Evolutionary conservation across 805 yeast genomes (phyloP).

Genomic region (Myxozyma melibiosi): DNA sequence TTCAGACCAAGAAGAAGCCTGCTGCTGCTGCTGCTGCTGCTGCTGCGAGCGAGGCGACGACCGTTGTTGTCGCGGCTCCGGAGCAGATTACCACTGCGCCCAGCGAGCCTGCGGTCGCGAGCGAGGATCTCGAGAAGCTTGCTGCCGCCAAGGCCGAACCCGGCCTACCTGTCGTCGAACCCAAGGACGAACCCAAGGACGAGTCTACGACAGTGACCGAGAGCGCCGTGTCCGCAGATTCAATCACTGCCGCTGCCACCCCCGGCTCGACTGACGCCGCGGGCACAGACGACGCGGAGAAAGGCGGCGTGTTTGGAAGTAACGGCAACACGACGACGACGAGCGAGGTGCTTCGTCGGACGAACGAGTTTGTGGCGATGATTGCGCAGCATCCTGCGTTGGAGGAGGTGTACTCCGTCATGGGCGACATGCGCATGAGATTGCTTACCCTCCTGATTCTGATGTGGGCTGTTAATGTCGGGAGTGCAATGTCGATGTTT

Average conservation of each 20-base stretch:
- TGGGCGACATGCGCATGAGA: constrained; percentile 26
- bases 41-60: constrained; percentile 2
- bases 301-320: constrained; percentile 10
- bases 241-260: not conserved
- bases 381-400: constrained; percentile 11
- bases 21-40: constrained; percentile 14
- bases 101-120: constrained; percentile 1
- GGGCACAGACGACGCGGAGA: constrained; percentile 15
- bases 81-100: constrained; percentile 1
- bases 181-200: not conserved
- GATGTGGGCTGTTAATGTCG: constrained; percentile 31
- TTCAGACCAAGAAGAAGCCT: constrained; percentile 5
- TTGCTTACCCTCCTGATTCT: constrained; percentile 15
- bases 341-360: not conserved
- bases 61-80: not conserved
- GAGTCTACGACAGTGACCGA: no score
- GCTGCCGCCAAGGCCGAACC: not conserved
- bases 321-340: constrained; percentile 5
- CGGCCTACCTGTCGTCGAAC: constrained; percentile 1
- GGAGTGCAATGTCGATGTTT: constrained; percentile 3
- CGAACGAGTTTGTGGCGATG: not conserved
- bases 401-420: constrained; percentile 1
- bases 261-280: no score
- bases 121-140: constrained; percentile 4
- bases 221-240: no score